Evolutionary conservation across 805 yeast species (phyloP), one percentile per base, ranked within the genome.

Genomic region (Scheffersomyces ergatensis): DNA sequence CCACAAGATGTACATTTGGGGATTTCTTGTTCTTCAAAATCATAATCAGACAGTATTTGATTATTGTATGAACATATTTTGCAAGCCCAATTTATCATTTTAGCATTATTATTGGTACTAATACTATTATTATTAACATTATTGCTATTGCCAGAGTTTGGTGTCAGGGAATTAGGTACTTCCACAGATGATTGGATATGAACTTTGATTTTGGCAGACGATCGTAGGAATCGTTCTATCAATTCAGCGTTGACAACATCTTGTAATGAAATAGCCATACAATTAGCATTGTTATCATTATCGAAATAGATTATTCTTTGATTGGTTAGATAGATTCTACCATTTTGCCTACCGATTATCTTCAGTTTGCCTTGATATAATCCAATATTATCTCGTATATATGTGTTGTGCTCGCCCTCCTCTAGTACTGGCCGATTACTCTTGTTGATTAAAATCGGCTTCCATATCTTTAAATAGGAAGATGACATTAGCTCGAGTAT

Each of bases 51-150:
- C 7, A 44, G 30, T 18, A 60, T 45, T 34, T 54, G 60, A 53
- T 89, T 88, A 19, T 82, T 70, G 55, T 71, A 85, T n/a, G 80
- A 78, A 60, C 99, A 92, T 3, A 93, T 90, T n/a, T 85, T 83
- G 58, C 99, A 92, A 1, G 76, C 74, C 99, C 99, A 92, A 23
- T 72, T 65, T n/a, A 47, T 32, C 5, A 29, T 14, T 13, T 13
- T 25, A 14, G 57, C 44, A n/a, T 13, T 31, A 11, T 29, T 45
- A 12, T 35, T 18, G 26, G 36, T 18, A n/a, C 14, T 13, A 8
- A 24, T 31, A 14, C 15, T 37, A 13, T 17, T 31, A 12, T 18
- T 27, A 6, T 9, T 37, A 19, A 5, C 7, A n/a, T 21, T 38
- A 14, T 42, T 13, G 14, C 7, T 27, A 3, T 13, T 15, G 9